Percentiles rank a stretch among this genome's conserved stretches.
phyloP scores from a whole-genome alignment of 1,284 basidiomycete species.

The Anthracocystis panici-leucophaei region DNA sequence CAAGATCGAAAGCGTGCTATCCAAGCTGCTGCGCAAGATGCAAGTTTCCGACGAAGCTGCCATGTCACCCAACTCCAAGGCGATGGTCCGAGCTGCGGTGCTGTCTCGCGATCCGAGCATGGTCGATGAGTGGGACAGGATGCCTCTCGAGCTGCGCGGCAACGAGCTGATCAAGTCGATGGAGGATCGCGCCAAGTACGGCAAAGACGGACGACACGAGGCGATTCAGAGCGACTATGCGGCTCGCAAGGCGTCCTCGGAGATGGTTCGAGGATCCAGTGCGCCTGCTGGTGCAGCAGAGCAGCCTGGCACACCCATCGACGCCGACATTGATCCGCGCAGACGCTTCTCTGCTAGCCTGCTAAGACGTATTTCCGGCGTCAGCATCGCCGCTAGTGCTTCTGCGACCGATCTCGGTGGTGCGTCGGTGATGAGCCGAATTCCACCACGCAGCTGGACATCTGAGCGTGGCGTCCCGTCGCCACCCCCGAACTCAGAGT shows the following conservation, averaged over 20 bases:
- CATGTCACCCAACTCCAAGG: constrained; percentile 31
- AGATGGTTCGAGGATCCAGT: constrained; percentile 29
- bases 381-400: constrained; percentile 27
- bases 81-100: constrained; percentile 28
- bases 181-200: constrained; percentile 37
- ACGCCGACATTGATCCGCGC: constrained; percentile 21
- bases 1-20: constrained; percentile 39
- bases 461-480: constrained; percentile 50
- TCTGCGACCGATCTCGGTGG: constrained; percentile 33
- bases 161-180: constrained; percentile 45
- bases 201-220: constrained; percentile 46
- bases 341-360: constrained; percentile 30
- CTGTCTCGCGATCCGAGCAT: constrained; percentile 23
- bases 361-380: constrained; percentile 29
- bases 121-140: constrained; percentile 38
- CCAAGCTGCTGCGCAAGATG: constrained; percentile 50
- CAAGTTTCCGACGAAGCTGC: constrained; percentile 28
- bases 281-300: constrained; percentile 21
- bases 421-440: constrained; percentile 35
- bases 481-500: constrained; percentile 57
- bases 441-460: constrained; percentile 56
- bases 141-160: constrained; percentile 41
- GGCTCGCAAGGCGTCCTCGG: constrained; percentile 8
- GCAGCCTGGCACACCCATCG: constrained; percentile 7
- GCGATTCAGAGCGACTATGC: constrained; percentile 31